Percentiles rank a stretch among this genome's conserved stretches.
Evolutionary conservation across 1,284 basidiomycete genomes (phyloP).

Genomic region (Ceratobasidium sp.): DNA sequence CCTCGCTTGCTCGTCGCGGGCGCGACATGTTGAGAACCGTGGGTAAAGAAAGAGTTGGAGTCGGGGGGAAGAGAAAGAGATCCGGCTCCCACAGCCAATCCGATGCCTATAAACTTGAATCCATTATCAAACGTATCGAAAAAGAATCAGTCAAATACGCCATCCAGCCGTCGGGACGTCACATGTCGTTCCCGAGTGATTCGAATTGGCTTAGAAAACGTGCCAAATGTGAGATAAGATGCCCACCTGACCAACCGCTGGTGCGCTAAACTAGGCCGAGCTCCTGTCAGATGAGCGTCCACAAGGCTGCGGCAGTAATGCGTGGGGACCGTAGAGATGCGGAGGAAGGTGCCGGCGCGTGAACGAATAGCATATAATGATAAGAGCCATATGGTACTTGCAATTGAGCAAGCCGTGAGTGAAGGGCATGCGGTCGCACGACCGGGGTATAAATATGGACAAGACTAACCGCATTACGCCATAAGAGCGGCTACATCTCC

Average conservation of each 20-base stretch:
- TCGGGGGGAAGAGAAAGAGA: conserved; percentile 10
- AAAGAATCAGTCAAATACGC: conserved; percentile 30
- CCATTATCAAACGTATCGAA: conserved; percentile 11
- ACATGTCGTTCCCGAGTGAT: conserved; percentile 25
- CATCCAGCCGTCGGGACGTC: conserved; percentile 43
- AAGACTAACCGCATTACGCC: neutral
- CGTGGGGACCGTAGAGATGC: neutral
- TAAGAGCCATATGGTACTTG: conserved; percentile 13
- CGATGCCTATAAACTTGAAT: conserved; percentile 33
- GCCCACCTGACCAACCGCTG: conserved; percentile 31
- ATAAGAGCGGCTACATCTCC: conserved; percentile 19
- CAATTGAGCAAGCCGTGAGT: neutral
- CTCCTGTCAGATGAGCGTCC: conserved; percentile 28
- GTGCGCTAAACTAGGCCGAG: conserved; percentile 15
- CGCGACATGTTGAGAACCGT: neutral
- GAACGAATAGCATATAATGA: neutral
- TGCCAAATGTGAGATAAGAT: conserved; percentile 35
- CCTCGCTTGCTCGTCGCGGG: neutral
- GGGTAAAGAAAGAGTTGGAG: neutral
- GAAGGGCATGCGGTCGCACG: neutral
- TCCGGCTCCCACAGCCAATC: conserved; percentile 11
- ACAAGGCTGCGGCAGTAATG: conserved; percentile 9
- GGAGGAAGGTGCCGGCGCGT: neutral
- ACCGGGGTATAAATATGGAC: neutral
- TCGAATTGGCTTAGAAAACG: conserved; percentile 45